Evolutionary conservation across 2,329 filamentous ascomycete genomes (phyloP), one percentile per base, ranked within the genome.

Genomic region (Penicillium verrucosum): DNA sequence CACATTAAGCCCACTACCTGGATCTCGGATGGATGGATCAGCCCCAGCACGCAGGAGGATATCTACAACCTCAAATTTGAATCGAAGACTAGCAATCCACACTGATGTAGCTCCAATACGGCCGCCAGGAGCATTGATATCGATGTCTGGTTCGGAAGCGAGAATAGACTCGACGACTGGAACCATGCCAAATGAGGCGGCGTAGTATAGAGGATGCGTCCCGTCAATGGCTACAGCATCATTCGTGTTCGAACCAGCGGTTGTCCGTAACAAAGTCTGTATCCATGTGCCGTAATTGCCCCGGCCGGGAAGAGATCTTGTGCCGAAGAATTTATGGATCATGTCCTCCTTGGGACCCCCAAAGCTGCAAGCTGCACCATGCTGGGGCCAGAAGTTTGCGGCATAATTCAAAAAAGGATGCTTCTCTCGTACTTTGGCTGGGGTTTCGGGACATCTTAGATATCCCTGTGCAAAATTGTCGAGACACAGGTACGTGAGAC

Each of bases 151-250:
- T 27, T 64, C 60, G 10, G 60, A 57, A 10, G 36, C 49, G 6
- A 64, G 51, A 30, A 65, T 58, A 25, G 55, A 51, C 23, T 60
- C 47, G 27, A 65, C 52, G 9, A 65, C 61, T 29, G 56, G 51
- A 14, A 45, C 21, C 61, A 65, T 61, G 0, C 63, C 63, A 47
- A 62, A 65, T 1, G 63, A 65, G 18, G 58, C 57, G 1, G 63
- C 63, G 29, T 64, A 65, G 45, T 65, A 65, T 5, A 65, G 47
- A 3, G 63, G 63, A 12, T 65, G 56, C 1, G 63, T 64, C 5
- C 21, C 49, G 21, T 62, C 54, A 25, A 65, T 61, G 23, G 38
- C 46, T 11, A 40, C 38, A 1, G 25, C 7, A 27, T 44, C 30
- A 3, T 51, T 16, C 18, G 46, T 51, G 3, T 23, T 25, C 3